Percentiles rank a stretch among this genome's conserved stretches.
phyloP scores from a whole-genome alignment of 257 asterid genomes.

The Striga asiatica region DNA sequence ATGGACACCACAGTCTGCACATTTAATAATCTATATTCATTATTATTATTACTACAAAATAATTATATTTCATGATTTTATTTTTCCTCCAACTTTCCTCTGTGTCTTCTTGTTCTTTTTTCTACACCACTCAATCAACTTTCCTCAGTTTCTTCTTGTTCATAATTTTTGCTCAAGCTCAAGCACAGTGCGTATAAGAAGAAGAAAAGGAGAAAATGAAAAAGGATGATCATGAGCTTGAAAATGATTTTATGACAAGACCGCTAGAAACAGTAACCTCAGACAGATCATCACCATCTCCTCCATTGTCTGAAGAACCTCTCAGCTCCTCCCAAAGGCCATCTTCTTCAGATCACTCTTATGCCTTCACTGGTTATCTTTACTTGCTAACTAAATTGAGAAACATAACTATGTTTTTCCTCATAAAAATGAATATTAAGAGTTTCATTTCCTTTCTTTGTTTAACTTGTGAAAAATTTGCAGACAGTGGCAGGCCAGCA shows the following conservation, averaged over 20 bases:
- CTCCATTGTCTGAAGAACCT: too few species aligned
- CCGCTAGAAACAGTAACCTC: conserved; percentile 16
- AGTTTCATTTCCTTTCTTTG: background rate
- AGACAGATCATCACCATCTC: conserved; percentile 19
- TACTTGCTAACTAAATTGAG: background rate
- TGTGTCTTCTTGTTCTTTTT: background rate
- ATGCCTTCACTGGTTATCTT: conserved; percentile 21
- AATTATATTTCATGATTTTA: background rate
- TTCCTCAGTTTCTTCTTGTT: background rate
- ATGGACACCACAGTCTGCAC: background rate
- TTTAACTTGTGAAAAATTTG: background rate
- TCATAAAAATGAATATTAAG: background rate
- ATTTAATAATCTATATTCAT: background rate
- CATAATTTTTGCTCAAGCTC: background rate
- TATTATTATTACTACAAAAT: background rate
- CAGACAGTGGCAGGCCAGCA: conserved; percentile 29
- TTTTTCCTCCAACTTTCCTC: background rate
- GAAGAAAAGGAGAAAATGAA: conserved; percentile 13
- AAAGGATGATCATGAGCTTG: conserved; percentile 15
- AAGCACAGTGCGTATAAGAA: background rate
- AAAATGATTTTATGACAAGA: conserved; percentile 18
- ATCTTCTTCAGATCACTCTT: conserved; percentile 31
- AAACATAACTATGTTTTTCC: too few species aligned
- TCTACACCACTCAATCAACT: background rate
- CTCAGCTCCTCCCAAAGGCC: conserved; percentile 27